phyloP scores from a whole-genome alignment of 768 basidiomycete genomes.

The Mycena sanguinolenta region DNA sequence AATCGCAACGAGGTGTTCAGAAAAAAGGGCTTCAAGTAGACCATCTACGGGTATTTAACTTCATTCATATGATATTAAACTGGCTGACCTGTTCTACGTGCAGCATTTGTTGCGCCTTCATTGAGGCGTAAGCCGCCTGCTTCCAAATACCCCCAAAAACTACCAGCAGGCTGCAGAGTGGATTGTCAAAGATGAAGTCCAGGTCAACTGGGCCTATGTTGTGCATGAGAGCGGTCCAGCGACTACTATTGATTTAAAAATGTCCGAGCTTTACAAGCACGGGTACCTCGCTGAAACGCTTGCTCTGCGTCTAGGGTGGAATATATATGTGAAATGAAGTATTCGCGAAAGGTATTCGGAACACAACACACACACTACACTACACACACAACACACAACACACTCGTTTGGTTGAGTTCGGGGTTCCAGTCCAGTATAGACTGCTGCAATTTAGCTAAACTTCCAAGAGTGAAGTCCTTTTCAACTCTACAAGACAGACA shows the following conservation, averaged over 20 bases:
- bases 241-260: neutral
- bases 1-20: no score
- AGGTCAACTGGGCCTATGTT: neutral
- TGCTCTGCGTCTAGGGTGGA: no score
- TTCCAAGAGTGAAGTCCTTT: no score
- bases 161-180: neutral
- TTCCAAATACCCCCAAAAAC: neutral
- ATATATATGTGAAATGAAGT: neutral
- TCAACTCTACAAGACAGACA: no score
- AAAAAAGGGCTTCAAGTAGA: no score
- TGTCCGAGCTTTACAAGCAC: neutral
- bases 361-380: neutral
- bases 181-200: neutral
- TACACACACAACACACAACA: no score
- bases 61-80: no score
- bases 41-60: no score
- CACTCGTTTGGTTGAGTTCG: no score
- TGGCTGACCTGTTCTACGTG: no score
- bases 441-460: no score
- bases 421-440: no score
- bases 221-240: neutral
- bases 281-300: neutral
- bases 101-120: neutral
- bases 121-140: neutral
- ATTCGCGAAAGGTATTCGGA: neutral